Conservation (phyloP, 805 yeast species). For the Suhomyces xylopsoci region DNA sequence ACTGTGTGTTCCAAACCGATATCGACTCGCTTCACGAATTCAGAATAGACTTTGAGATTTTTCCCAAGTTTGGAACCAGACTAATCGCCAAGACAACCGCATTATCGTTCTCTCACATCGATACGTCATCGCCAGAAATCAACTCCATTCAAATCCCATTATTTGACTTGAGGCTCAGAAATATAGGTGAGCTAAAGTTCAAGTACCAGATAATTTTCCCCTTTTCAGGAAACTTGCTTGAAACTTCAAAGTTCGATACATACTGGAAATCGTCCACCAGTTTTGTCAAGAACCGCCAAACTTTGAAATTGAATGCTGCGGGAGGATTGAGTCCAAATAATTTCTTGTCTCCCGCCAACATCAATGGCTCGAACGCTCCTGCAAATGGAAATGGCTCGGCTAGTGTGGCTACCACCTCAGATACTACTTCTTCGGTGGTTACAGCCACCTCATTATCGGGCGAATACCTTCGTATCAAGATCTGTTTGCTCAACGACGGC, state of each 20-base stretch:
- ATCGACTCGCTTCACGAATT: constrained; percentile 60
- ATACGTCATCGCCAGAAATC: constrained; percentile 39
- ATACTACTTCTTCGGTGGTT: constrained; percentile 59
- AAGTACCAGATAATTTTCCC: constrained; percentile 84
- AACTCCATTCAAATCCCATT: constrained; percentile 59
- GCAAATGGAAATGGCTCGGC: constrained; percentile 4
- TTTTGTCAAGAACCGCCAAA: constrained; percentile 34
- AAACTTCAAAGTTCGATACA: constrained; percentile 89
- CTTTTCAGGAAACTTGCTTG: constrained; percentile 78
- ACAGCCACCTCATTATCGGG: constrained; percentile 91
- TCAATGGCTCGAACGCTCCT: constrained; percentile 4
- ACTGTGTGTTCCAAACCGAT: constrained; percentile 81
- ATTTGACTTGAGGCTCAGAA: constrained; percentile 74
- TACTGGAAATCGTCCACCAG: constrained; percentile 91
- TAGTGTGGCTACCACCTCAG: constrained; percentile 3
- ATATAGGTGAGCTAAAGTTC: constrained; percentile 77
- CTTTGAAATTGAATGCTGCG: constrained; percentile 31
- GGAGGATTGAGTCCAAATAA: constrained; percentile 42
- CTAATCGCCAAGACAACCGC: constrained; percentile 87
- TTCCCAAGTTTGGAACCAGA: constrained; percentile 92
- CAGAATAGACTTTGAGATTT: constrained; percentile 80
- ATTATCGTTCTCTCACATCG: constrained; percentile 48
- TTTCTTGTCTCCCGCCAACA: constrained; percentile 33
- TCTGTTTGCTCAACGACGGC: constrained; percentile 76
- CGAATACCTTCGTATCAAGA: constrained; percentile 64